Conservation (phyloP, 768 basidiomycete genomes). For the Amylocystis lapponica region DNA sequence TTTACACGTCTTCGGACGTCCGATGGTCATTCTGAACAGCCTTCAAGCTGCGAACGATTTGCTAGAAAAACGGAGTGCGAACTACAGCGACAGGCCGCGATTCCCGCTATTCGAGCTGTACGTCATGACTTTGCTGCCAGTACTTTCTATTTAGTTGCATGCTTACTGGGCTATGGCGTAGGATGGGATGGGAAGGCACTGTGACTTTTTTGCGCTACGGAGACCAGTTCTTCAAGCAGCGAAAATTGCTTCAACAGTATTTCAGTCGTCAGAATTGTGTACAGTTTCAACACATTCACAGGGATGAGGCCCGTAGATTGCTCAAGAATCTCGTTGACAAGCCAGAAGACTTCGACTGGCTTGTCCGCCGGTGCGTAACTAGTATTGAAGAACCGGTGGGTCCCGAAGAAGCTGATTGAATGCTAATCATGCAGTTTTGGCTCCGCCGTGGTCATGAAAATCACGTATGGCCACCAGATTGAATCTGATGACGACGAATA, state of each 20-base stretch:
- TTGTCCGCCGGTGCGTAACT: not conserved
- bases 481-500: constrained; percentile 8
- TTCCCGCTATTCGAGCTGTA: not conserved
- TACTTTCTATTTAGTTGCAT: not conserved
- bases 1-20: not conserved
- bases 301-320: not conserved
- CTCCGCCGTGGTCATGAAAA: constrained; percentile 7
- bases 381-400: not conserved
- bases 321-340: not conserved
- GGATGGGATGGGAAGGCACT: not conserved
- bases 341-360: not conserved
- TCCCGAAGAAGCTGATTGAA: too few species aligned
- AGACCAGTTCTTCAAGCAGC: not conserved
- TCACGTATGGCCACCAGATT: constrained; percentile 6
- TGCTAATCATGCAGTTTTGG: not conserved
- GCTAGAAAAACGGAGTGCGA: constrained; percentile 21
- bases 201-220: not conserved
- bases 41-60: not conserved
- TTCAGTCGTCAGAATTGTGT: not conserved
- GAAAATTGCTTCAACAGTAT: not conserved
- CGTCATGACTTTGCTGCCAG: not conserved
- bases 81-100: constrained; percentile 21
- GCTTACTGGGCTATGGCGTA: not conserved
- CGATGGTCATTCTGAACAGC: constrained; percentile 1
- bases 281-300: not conserved